These are phyloP conservation scores for Dicorynia guianensis DNA, from an alignment of 306 rosid genomes.

Conservation along the genomic window DNA sequence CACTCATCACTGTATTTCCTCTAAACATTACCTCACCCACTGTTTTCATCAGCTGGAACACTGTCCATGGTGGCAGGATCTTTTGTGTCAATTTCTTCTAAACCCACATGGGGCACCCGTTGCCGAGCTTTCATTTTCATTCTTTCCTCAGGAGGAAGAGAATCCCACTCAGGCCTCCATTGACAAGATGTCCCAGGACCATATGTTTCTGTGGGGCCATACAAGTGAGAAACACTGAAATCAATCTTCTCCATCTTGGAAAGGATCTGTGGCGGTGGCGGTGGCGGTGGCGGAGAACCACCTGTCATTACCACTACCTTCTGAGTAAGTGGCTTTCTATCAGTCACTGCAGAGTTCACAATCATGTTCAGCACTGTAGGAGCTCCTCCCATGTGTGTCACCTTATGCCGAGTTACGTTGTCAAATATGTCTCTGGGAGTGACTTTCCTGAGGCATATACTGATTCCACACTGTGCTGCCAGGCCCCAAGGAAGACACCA, in stretches of 20 bases:
- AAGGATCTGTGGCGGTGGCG: conserved; percentile 77
- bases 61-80: conserved; percentile 73
- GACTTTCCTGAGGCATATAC: conserved; percentile 70
- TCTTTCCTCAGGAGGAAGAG: conserved; percentile 53
- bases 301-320: conserved; percentile 74
- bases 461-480: conserved; percentile 83
- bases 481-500: conserved; percentile 92
- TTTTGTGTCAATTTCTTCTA: conserved; percentile 70
- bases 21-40: conserved; percentile 81
- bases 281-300: conserved; percentile 83
- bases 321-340: conserved; percentile 57
- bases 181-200: conserved; percentile 79
- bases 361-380: conserved; percentile 88
- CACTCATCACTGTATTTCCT: conserved; percentile 94
- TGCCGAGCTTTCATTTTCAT: conserved; percentile 67
- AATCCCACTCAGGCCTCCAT: conserved; percentile 84
- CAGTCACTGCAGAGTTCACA: conserved; percentile 59
- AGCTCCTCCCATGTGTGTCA: conserved; percentile 86
- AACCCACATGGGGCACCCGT: conserved; percentile 68
- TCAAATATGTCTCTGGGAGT: conserved; percentile 68
- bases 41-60: conserved; percentile 73
- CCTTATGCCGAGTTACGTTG: conserved; percentile 55
- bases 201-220: conserved; percentile 83
- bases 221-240: conserved; percentile 67
- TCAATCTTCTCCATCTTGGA: conserved; percentile 82